Evolutionary conservation across 345 rosid species (phyloP).

Genomic region (Viola odorata): DNA sequence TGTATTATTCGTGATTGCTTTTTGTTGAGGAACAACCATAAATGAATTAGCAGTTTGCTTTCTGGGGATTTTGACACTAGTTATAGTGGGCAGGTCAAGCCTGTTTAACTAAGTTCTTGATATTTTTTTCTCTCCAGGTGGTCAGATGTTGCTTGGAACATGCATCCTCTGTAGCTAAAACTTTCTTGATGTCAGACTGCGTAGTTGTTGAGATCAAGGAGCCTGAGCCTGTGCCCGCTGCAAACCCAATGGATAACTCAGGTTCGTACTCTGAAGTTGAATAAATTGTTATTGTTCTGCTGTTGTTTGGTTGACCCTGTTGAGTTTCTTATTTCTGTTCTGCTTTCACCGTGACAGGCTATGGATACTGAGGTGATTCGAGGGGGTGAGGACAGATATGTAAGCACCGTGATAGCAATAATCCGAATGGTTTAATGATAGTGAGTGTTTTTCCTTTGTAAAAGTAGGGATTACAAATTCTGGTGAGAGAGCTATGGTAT

Average conservation of each 20-base stretch:
- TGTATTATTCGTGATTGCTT: not conserved
- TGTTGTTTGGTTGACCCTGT: too few relatives aligned
- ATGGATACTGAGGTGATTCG: too few relatives aligned
- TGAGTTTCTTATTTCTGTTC: too few relatives aligned
- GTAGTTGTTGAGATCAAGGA: slow-evolving; percentile 98
- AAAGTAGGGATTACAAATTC: too few relatives aligned
- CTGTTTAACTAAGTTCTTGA: not conserved
- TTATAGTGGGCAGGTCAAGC: not conserved
- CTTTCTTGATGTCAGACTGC: slow-evolving; percentile 97
- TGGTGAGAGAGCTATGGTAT: too few relatives aligned
- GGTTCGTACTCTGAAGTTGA: slow-evolving; percentile 28
- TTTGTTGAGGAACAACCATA: not conserved
- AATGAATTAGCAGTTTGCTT: not conserved
- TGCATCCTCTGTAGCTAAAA: slow-evolving; percentile 94
- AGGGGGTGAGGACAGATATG: too few relatives aligned
- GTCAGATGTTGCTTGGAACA: slow-evolving; percentile 99
- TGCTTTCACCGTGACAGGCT: too few relatives aligned
- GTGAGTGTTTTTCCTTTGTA: too few relatives aligned
- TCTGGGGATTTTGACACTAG: not conserved
- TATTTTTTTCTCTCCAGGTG: slow-evolving; percentile 40
- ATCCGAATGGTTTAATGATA: too few relatives aligned
- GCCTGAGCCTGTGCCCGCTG: slow-evolving; percentile 61
- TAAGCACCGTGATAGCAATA: too few relatives aligned
- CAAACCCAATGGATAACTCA: slow-evolving; percentile 98
- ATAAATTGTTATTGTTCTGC: too few relatives aligned